Conservation (phyloP, 495 filamentous ascomycete species). For the Tuber umbilicatum region DNA sequence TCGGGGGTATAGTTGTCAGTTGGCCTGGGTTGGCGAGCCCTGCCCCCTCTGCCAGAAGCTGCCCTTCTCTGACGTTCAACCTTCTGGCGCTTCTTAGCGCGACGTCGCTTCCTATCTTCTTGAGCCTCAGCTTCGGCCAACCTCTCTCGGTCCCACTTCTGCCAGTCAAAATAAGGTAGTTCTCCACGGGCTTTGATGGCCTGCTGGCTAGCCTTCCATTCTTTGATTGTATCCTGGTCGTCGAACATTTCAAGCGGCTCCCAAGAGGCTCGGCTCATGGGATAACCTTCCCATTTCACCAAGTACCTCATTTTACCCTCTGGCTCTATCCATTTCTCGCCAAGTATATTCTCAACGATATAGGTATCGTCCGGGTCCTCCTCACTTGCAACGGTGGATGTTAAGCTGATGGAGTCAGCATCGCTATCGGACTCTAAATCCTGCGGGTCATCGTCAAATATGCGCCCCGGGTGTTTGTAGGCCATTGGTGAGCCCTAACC, state of each 20-base stretch:
- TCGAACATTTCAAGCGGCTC: conserved; percentile 55
- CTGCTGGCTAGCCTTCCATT: conserved; percentile 30
- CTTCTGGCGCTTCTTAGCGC: conserved; percentile 29
- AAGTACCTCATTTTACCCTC: conserved; percentile 51
- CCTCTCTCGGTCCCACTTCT: conserved; percentile 35
- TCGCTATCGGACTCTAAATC: conserved; percentile 40
- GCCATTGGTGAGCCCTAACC: background rate
- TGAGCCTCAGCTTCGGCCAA: conserved; percentile 30
- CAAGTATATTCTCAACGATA: conserved; percentile 50
- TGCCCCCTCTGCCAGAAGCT: conserved; percentile 12
- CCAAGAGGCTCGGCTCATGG: conserved; percentile 55
- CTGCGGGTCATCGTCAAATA: conserved; percentile 7
- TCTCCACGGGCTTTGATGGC: conserved; percentile 19
- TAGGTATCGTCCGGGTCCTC: conserved; percentile 47
- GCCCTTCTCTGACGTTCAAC: conserved; percentile 9
- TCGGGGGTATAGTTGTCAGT: background rate
- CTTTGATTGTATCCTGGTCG: conserved; percentile 42
- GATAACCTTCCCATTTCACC: conserved; percentile 62
- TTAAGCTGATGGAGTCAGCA: conserved; percentile 57
- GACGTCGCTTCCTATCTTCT: conserved; percentile 20
- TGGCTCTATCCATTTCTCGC: conserved; percentile 45
- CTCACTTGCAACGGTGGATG: conserved; percentile 51
- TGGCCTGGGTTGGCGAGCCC: background rate
- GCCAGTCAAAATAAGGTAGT: conserved; percentile 33
- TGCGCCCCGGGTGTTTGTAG: background rate